Evolutionary conservation across 371 early-diverging fungal species (phyloP).

Genomic region (Cokeromyces recurvatus): DNA sequence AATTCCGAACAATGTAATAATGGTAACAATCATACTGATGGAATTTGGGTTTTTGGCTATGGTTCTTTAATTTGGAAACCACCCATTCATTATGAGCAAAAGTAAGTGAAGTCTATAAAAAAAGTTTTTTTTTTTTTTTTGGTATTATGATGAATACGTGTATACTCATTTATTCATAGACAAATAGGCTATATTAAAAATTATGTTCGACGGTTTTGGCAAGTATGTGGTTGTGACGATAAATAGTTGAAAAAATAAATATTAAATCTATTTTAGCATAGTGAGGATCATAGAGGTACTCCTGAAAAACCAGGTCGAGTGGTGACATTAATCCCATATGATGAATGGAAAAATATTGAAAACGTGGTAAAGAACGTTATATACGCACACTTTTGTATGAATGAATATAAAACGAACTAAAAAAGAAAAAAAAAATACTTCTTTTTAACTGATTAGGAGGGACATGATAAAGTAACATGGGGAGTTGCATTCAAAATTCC

Average conservation of each 20-base stretch:
- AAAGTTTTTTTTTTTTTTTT: conserved; percentile 2
- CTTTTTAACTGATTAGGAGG: too few relatives aligned
- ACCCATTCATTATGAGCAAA: conserved; percentile 50
- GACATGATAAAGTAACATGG: conserved; percentile 68
- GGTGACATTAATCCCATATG: conserved; percentile 76
- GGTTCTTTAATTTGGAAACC: conserved; percentile 87
- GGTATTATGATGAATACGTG: background rate
- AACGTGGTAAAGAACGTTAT: conserved; percentile 33
- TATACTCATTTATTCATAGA: too few relatives aligned
- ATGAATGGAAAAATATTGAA: conserved; percentile 54
- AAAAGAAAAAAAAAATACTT: too few relatives aligned
- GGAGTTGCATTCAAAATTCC: conserved; percentile 85
- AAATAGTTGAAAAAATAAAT: background rate
- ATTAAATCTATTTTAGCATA: conserved; percentile 38
- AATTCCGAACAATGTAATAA: too few relatives aligned
- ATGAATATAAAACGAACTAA: background rate
- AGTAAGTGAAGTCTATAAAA: conserved; percentile 16
- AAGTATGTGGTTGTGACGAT: conserved; percentile 36
- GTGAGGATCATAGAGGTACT: conserved; percentile 91
- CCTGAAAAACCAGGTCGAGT: conserved; percentile 83
- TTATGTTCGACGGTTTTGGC: conserved; percentile 86
- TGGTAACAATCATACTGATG: too few relatives aligned
- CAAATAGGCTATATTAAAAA: conserved; percentile 76
- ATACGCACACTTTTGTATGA: too few relatives aligned
- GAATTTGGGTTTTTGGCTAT: conserved; percentile 88